These are phyloP conservation scores for Phanerodontia chrysosporium DNA, from an alignment of 768 basidiomycete genomes.

Conservation along the genomic window DNA sequence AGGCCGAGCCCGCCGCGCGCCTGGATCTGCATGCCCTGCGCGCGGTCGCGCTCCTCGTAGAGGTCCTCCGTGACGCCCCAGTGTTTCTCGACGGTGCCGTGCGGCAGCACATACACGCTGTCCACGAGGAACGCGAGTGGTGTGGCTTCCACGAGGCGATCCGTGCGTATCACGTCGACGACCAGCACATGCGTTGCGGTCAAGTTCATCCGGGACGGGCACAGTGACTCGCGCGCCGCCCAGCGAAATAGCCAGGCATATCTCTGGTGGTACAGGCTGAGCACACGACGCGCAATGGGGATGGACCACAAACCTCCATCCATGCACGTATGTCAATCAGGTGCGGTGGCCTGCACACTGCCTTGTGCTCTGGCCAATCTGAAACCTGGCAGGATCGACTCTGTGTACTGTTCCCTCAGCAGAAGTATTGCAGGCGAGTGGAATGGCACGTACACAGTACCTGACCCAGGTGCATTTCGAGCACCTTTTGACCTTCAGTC, in stretches of 20 bases:
- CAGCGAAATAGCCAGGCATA: not conserved
- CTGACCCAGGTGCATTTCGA: not conserved
- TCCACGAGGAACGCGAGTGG: not conserved
- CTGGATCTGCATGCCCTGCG: not conserved
- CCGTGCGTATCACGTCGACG: not conserved
- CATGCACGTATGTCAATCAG: not conserved
- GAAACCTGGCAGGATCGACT: not conserved
- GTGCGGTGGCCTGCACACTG: not conserved
- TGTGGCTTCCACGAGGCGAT: not conserved
- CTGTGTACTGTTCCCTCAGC: too few species aligned
- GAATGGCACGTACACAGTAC: not conserved
- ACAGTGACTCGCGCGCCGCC: not conserved
- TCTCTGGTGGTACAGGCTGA: not conserved
- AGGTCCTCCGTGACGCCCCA: not conserved
- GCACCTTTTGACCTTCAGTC: not conserved
- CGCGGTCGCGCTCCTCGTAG: not conserved
- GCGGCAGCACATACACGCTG: not conserved
- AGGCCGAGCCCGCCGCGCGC: not conserved
- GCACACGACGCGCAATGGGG: not conserved
- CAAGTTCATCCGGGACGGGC: not conserved
- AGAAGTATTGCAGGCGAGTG: not conserved
- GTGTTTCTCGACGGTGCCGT: not conserved
- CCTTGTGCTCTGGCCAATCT: too few species aligned
- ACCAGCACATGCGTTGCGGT: not conserved
- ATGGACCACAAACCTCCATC: not conserved